A percentile compares a stretch with the other conserved stretches of the same genome.
Evolutionary conservation across 2,329 filamentous ascomycete species (phyloP).

Genomic region (Colletotrichum tropicicola): DNA sequence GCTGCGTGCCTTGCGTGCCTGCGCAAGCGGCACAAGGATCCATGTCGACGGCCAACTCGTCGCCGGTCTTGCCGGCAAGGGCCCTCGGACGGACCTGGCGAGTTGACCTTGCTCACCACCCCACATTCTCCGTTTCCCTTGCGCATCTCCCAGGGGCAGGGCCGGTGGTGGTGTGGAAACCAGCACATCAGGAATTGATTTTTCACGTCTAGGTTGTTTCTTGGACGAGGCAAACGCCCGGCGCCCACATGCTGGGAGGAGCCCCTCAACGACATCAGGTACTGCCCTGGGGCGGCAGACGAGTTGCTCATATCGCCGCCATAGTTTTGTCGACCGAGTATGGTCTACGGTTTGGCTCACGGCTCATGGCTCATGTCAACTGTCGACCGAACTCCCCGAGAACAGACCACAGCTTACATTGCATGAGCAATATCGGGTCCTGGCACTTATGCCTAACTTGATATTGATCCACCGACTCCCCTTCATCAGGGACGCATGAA

Average conservation of each 20-base stretch:
- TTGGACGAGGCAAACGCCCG: slow-evolving; percentile 25
- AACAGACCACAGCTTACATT: not conserved
- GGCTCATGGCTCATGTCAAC: no score
- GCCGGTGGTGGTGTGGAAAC: slow-evolving; percentile 25
- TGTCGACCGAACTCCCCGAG: not conserved
- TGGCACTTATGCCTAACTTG: not conserved
- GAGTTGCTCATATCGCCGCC: not conserved
- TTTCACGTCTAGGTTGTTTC: not conserved
- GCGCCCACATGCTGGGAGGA: not conserved
- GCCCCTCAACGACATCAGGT: not conserved
- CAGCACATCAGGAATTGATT: slow-evolving; percentile 11
- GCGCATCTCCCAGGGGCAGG: slow-evolving; percentile 19
- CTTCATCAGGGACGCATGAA: slow-evolving; percentile 18
- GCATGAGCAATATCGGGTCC: not conserved
- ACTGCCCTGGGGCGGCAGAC: not conserved
- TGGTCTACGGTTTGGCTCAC: not conserved
- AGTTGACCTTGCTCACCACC: slow-evolving; percentile 8
- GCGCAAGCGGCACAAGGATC: slow-evolving; percentile 29
- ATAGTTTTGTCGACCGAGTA: not conserved
- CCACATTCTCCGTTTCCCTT: slow-evolving; percentile 12
- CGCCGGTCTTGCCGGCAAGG: not conserved
- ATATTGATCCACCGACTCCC: slow-evolving; percentile 14
- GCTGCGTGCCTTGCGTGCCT: slow-evolving; percentile 28
- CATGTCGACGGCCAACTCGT: not conserved
- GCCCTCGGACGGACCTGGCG: not conserved